Evolutionary conservation across 345 rosid genomes (phyloP), one percentile per base, ranked within the genome.

Genomic region (Camelina neglecta): DNA sequence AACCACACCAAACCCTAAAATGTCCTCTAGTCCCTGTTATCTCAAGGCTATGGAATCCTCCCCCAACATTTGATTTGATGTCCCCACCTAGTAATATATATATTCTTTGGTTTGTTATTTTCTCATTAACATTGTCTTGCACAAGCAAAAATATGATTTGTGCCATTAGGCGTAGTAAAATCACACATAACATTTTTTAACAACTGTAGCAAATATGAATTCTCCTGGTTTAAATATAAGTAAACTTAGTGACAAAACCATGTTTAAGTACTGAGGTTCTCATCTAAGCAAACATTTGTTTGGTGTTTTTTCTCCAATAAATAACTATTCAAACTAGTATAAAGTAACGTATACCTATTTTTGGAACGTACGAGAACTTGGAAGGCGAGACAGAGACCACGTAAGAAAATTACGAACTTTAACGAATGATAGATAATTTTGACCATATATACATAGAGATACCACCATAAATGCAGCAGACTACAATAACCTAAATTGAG

Each of bases 21-120:
- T 88, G 96, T 90, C 91, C 33, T 83, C 62, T 90, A 87, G 89
- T 79, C 58, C 61, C 84, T 90, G 91, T 66, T 80, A 77, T 81
- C 79, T 81, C 75, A 54, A 81, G 82, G 88, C 73, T 74, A 62
- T 61, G 84, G 89, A 89, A 87, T 86, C 87, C 77, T 86, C 84
- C 80, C 77, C 85, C 64, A 16, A 35, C 80, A 78, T 65, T 35
- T 21, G 42, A 66, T 49, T 16, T 59, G 35, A 45, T 59, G 12
- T 49, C 12, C 45, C 45, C 55, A 65, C 50, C 29, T 45, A 8
- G 11, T 31, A 13, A 20, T 64, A 26, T 2, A 26, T 26, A 33
- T 57, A 51, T 20, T 20, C 4, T 15, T 13, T 74, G 23, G 50
- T 47, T 11, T 18, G 49, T 58, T 44, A 20, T 48, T 57, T 23